These are phyloP conservation scores for Fusarium brevicatenulatum DNA, from an alignment of 2,329 filamentous ascomycete genomes.

Conservation along the genomic window DNA sequence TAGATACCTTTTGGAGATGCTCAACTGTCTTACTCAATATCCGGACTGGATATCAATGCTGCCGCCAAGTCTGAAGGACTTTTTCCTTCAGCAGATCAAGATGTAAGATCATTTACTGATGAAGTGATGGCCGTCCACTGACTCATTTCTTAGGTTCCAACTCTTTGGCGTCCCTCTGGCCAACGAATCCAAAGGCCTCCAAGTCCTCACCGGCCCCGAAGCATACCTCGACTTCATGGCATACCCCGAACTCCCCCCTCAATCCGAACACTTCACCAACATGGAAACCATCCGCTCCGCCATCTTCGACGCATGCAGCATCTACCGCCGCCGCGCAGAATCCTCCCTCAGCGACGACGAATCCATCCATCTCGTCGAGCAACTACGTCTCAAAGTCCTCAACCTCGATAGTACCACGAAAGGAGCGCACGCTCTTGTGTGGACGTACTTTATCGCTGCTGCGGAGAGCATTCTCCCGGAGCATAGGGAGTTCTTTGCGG, in stretches of 20 bases:
- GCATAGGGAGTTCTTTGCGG: constrained; percentile 50
- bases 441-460: constrained; percentile 54
- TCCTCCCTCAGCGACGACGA: constrained; percentile 29
- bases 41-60: constrained; percentile 35
- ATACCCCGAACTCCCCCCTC: constrained; percentile 31
- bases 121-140: background rate
- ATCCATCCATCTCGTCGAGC: constrained; percentile 46
- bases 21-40: constrained; percentile 45
- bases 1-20: constrained; percentile 50
- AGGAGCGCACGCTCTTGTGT: constrained; percentile 53
- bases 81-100: constrained; percentile 47
- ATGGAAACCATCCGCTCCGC: constrained; percentile 36
- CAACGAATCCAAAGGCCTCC: constrained; percentile 42
- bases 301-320: constrained; percentile 42
- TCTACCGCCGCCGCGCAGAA: constrained; percentile 43
- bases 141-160: constrained; percentile 40
- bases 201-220: constrained; percentile 33
- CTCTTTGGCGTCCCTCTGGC: constrained; percentile 45
- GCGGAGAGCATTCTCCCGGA: constrained; percentile 50
- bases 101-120: constrained; percentile 35
- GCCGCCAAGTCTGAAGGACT: constrained; percentile 29
- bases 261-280: constrained; percentile 34
- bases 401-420: constrained; percentile 43
- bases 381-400: constrained; percentile 45
- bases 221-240: constrained; percentile 45